Conservation (phyloP, 2,329 filamentous ascomycete genomes). For the Coniochaeta sp. region DNA sequence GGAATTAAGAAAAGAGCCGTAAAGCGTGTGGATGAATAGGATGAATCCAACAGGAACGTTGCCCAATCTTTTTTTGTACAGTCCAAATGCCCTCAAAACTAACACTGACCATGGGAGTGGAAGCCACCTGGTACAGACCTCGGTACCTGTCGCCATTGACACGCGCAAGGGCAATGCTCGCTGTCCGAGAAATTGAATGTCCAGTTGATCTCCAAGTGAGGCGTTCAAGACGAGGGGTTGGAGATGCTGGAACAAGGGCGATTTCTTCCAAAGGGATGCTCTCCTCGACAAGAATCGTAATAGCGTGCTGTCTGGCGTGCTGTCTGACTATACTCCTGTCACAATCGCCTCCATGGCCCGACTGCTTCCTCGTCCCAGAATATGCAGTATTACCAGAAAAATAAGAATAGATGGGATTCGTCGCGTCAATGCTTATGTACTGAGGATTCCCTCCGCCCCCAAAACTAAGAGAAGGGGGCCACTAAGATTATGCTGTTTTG, state of each 20-base stretch:
- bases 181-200: neutral
- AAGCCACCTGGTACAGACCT: neutral
- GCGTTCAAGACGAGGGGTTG: neutral
- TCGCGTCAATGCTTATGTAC: conserved; percentile 9
- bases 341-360: conserved; percentile 1
- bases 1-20: neutral
- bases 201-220: neutral
- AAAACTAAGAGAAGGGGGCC: neutral
- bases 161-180: neutral
- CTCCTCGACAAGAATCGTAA: neutral
- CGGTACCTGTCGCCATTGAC: neutral
- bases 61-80: neutral
- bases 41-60: neutral
- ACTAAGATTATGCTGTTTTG: conserved; percentile 3
- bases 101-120: neutral
- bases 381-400: conserved; percentile 41
- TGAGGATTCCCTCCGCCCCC: neutral
- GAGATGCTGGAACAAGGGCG: neutral
- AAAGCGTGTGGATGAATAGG: neutral
- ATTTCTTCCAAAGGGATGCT: neutral
- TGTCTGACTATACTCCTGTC: neutral
- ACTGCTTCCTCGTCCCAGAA: conserved; percentile 26
- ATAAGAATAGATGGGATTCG: conserved; percentile 16
- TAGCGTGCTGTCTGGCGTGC: neutral
- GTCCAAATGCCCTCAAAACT: neutral